Base-by-base conservation (phyloP, 106 monocot genomes). In the Dioscorea dumetorum region DNA sequence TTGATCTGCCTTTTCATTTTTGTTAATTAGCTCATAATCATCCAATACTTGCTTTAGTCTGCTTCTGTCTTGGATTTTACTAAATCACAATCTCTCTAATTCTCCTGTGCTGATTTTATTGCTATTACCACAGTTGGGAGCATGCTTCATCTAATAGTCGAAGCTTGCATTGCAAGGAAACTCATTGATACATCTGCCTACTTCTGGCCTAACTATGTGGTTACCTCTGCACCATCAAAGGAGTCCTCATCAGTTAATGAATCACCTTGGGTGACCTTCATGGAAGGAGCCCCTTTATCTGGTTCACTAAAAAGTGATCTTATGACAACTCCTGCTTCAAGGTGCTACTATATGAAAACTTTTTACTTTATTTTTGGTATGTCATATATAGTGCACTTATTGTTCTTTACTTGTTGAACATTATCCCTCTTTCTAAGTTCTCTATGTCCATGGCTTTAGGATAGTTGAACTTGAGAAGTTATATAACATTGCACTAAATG, bases 131-230 rank as follows among this genome's bases (percentile, higher is more conserved):
- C 81, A 95, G 95, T 63, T 71, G 95, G 95, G 41, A 95, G 64
- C 73, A 86, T 95, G 85, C 67, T 91, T 52, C 95, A 95, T 80
- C 84, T 95, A 67, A 82, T 95, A 54, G 86, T 95, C 70, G 95
- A 95, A 84, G 88, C 91, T 48, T 95, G 95, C 66, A 95, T 95
- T 58, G 78, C 95, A 12, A 88, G 95, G 62, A 84, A 91, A 28
- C 75, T 95, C 62, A 79, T 95, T 18, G 95, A 95, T 62, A 88
- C 95, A 70, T 91, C 95, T 66, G 88, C 88, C 54, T 95, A 95
- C 69, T 84, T 91, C 76, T 95, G 95, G 95, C 86, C 88, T 72
- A 84, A 88, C 5, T 95, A 95, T 84, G 83, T 91, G 32, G 73
- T 76, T 66, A 59, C 68, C 59, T 86, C 79, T 57, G 48, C 77